These are phyloP conservation scores for Aspergillus neotritici DNA, from an alignment of 2,329 filamentous ascomycete species.

Conservation along the genomic window DNA sequence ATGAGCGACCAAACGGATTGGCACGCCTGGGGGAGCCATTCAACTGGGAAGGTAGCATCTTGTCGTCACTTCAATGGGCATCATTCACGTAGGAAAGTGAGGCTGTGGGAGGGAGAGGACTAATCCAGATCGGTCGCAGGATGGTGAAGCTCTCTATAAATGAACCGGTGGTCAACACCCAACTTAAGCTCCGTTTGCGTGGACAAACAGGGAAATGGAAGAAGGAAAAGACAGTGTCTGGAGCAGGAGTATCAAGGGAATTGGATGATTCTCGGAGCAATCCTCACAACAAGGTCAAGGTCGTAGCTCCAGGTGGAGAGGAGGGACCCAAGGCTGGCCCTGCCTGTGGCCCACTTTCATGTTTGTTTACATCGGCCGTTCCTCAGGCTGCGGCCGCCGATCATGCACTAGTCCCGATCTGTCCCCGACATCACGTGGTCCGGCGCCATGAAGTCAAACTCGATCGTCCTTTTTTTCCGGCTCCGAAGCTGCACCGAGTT, in stretches of 20 bases:
- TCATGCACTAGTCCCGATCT: conserved; percentile 22
- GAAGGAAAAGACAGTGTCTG: neutral
- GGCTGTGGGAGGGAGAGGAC: conserved; percentile 9
- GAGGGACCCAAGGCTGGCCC: conserved; percentile 1
- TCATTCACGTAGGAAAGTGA: conserved; percentile 18
- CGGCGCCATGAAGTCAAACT: conserved; percentile 10
- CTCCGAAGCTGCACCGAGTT: neutral
- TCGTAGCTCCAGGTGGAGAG: conserved; percentile 4
- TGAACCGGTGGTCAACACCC: conserved; percentile 1
- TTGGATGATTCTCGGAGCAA: conserved; percentile 8
- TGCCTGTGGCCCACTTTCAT: conserved; percentile 12
- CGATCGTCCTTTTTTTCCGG: conserved; percentile 13
- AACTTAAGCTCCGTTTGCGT: no score
- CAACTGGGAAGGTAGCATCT: conserved; percentile 52
- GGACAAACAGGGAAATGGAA: neutral
- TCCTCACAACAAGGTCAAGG: conserved; percentile 4
- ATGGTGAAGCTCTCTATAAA: conserved; percentile 6
- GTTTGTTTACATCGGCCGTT: conserved; percentile 39
- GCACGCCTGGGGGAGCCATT: conserved; percentile 67
- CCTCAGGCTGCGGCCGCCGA: conserved; percentile 27
- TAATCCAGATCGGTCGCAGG: neutral
- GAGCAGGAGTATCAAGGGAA: conserved; percentile 6
- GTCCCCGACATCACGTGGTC: conserved; percentile 22
- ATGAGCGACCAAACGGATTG: conserved; percentile 68
- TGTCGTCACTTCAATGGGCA: conserved; percentile 22